These are phyloP conservation scores for Pestalotiopsis fici DNA, from an alignment of 2,329 filamentous ascomycete species.

Conservation along the genomic window DNA sequence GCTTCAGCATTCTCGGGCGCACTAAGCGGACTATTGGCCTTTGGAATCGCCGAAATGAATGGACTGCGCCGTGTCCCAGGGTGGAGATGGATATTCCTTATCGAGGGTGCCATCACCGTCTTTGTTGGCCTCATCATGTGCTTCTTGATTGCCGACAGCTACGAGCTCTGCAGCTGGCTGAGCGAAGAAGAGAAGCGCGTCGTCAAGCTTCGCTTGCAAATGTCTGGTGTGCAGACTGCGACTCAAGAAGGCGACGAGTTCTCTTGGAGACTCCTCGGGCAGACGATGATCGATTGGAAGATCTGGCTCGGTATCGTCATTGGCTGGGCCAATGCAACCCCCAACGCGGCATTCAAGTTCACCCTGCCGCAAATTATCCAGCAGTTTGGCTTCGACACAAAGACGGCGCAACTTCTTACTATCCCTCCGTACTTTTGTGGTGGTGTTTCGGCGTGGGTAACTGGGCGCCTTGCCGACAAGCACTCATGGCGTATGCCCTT, in stretches of 20 bases:
- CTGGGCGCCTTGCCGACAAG: conserved; percentile 28
- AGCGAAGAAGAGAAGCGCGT: conserved; percentile 38
- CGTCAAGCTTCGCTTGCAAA: conserved; percentile 18
- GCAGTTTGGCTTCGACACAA: conserved; percentile 39
- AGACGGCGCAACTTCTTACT: conserved; percentile 22
- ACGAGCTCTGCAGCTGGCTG: conserved; percentile 46
- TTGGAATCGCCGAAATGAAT: conserved; percentile 22
- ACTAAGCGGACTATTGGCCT: conserved; percentile 29
- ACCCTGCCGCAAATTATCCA: conserved; percentile 37
- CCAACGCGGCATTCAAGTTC: conserved; percentile 31
- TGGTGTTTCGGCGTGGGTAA: conserved; percentile 28
- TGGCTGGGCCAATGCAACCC: conserved; percentile 28
- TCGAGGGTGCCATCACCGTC: conserved; percentile 40
- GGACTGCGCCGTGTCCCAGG: neutral
- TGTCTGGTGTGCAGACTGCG: conserved; percentile 7
- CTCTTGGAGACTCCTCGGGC: conserved; percentile 21
- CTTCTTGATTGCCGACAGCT: conserved; percentile 51
- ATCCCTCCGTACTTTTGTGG: conserved; percentile 15
- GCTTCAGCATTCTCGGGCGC: conserved; percentile 17
- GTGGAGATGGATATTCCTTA: neutral
- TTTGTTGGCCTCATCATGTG: conserved; percentile 29
- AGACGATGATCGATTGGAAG: conserved; percentile 42
- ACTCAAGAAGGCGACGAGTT: conserved; percentile 11
- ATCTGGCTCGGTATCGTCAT: conserved; percentile 32
- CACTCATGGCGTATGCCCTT: conserved; percentile 31